phyloP scores from a whole-genome alignment of 768 basidiomycete genomes.

The Russula virescens region DNA sequence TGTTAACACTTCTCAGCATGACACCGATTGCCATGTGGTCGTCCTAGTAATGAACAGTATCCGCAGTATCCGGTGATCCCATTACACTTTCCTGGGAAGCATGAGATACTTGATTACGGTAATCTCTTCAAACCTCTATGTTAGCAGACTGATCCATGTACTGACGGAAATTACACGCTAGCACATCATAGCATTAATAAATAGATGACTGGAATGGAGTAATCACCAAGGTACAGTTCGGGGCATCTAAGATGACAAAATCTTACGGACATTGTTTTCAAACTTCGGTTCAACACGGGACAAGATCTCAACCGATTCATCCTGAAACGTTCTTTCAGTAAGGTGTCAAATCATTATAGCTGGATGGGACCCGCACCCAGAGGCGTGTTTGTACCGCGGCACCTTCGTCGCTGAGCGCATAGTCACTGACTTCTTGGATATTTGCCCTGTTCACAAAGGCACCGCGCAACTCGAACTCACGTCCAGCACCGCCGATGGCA shows the following conservation, averaged over 20 bases:
- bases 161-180: too few species aligned
- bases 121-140: too few species aligned
- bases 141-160: too few species aligned
- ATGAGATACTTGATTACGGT: too few species aligned
- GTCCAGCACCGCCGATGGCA: slow-evolving; percentile 13
- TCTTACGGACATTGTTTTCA: not conserved
- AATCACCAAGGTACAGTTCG: too few species aligned
- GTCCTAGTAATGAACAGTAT: too few species aligned
- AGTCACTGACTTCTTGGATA: slow-evolving; percentile 14
- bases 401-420: slow-evolving; percentile 17
- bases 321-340: not conserved
- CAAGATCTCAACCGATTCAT: slow-evolving; percentile 16
- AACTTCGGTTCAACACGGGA: slow-evolving; percentile 9
- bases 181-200: too few species aligned
- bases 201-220: not conserved
- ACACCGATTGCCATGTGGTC: too few species aligned
- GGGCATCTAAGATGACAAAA: not conserved
- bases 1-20: too few species aligned
- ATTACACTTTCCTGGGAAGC: too few species aligned
- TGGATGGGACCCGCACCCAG: slow-evolving; percentile 1
- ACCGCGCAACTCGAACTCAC: slow-evolving; percentile 8
- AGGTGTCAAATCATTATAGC: not conserved
- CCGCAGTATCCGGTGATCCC: too few species aligned
- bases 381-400: slow-evolving; percentile 7
- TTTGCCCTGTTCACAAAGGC: slow-evolving; percentile 1